Percentiles rank a stretch among this genome's conserved stretches.
Evolutionary conservation across 192 early-diverging fungal species (phyloP).

Genomic region (Entrophospora sp.): DNA sequence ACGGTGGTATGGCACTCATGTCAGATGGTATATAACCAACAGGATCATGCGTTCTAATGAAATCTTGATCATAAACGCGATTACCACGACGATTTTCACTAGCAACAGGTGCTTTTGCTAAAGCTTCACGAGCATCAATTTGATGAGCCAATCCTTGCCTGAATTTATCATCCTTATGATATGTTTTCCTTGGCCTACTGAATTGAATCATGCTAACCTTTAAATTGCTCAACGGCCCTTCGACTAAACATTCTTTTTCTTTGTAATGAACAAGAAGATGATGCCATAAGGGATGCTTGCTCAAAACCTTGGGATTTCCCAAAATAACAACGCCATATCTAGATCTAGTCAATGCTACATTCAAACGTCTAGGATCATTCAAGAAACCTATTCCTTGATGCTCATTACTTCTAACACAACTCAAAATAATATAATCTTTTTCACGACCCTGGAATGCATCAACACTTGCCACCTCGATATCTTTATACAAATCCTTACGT

Average conservation of each 20-base stretch:
- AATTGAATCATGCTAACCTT: conserved; percentile 88
- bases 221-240: conserved; percentile 84
- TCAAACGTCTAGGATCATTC: conserved; percentile 83
- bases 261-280: conserved; percentile 92
- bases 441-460: conserved; percentile 99
- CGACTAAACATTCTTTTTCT: conserved; percentile 79
- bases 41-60: conserved; percentile 40
- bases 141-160: conserved; percentile 49
- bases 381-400: conserved; percentile 94
- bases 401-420: conserved; percentile 95
- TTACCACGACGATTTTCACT: conserved; percentile 37
- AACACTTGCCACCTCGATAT: conserved; percentile 97
- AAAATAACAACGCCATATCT: conserved; percentile 91
- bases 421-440: conserved; percentile 98
- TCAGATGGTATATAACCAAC: conserved; percentile 43
- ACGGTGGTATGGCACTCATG: conserved; percentile 29
- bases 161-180: conserved; percentile 48
- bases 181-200: conserved; percentile 54
- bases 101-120: conserved; percentile 43
- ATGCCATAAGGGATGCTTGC: conserved; percentile 91
- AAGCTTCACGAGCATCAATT: conserved; percentile 50
- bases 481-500: conserved; percentile 92
- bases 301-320: conserved; percentile 92
- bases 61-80: conserved; percentile 40
- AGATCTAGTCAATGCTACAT: conserved; percentile 84